These are phyloP conservation scores for Fremontodendron californicum DNA, from an alignment of 345 rosid genomes.

Conservation along the genomic window DNA sequence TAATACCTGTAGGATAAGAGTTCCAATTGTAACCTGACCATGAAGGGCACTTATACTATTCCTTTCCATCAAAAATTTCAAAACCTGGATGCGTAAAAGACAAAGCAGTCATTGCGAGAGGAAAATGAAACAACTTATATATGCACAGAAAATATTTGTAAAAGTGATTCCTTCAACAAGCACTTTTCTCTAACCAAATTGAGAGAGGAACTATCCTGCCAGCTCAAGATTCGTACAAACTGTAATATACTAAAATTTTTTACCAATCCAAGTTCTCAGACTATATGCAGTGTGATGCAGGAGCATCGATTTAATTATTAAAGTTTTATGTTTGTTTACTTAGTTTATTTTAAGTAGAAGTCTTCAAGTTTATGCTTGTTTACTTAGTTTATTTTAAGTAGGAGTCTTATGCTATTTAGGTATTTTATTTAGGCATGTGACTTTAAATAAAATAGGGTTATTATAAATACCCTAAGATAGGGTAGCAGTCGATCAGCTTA, in stretches of 20 bases:
- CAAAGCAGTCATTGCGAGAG: background rate
- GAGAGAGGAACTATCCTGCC: background rate
- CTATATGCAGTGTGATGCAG: constrained; percentile 10
- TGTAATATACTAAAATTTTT: background rate
- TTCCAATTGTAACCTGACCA: constrained; percentile 87
- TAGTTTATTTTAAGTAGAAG: no score
- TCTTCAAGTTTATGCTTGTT: no score
- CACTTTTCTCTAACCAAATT: background rate
- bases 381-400: no score
- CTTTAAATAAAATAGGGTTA: no score
- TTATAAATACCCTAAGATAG: no score
- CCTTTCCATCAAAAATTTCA: constrained; percentile 89
- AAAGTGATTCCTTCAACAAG: background rate
- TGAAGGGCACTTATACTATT: constrained; percentile 67
- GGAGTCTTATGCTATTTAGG: no score
- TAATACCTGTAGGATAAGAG: constrained; percentile 81
- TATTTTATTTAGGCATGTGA: no score
- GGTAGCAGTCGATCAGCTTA: no score
- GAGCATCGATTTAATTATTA: no score
- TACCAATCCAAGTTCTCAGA: background rate
- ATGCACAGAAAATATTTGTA: background rate
- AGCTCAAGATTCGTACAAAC: background rate
- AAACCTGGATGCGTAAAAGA: constrained; percentile 39
- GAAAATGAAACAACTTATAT: background rate
- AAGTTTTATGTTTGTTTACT: no score